phyloP scores from a whole-genome alignment of 805 yeast species.

The Starmerella lactis-condensi region DNA sequence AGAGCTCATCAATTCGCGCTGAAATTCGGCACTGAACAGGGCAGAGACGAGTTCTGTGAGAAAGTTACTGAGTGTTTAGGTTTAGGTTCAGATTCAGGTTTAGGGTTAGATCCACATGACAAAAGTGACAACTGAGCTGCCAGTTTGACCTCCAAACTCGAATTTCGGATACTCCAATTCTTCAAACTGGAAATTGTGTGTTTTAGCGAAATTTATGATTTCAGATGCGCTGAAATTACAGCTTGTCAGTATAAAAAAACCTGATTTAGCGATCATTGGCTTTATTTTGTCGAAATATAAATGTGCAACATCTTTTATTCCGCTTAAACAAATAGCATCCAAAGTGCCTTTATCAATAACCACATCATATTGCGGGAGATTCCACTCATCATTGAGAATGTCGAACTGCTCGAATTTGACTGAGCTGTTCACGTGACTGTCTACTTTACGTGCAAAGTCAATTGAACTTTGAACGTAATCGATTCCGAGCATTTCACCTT shows the following conservation, averaged over 20 bases:
- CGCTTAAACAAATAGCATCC: constrained; percentile 84
- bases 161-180: constrained; percentile 55
- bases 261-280: constrained; percentile 36
- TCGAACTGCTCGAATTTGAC: constrained; percentile 49
- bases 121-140: constrained; percentile 72
- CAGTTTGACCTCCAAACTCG: constrained; percentile 76
- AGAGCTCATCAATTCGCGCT: constrained; percentile 71
- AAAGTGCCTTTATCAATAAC: constrained; percentile 87
- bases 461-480: constrained; percentile 79
- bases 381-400: constrained; percentile 29
- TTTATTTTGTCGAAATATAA: constrained; percentile 45
- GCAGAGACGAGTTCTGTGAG: constrained; percentile 41
- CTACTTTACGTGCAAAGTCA: constrained; percentile 48
- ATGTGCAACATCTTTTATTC: constrained; percentile 22
- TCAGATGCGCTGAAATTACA: constrained; percentile 86
- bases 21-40: constrained; percentile 44
- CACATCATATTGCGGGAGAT: constrained; percentile 38
- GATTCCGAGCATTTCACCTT: constrained; percentile 47
- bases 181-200: constrained; percentile 24
- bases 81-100: too few species aligned
- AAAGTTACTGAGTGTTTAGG: too few species aligned
- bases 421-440: constrained; percentile 18
- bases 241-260: constrained; percentile 60
- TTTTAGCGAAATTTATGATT: constrained; percentile 29
- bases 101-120: too few species aligned